These are phyloP conservation scores for Akanthomyces lecanii DNA, from an alignment of 2,329 filamentous ascomycete species.

Conservation along the genomic window DNA sequence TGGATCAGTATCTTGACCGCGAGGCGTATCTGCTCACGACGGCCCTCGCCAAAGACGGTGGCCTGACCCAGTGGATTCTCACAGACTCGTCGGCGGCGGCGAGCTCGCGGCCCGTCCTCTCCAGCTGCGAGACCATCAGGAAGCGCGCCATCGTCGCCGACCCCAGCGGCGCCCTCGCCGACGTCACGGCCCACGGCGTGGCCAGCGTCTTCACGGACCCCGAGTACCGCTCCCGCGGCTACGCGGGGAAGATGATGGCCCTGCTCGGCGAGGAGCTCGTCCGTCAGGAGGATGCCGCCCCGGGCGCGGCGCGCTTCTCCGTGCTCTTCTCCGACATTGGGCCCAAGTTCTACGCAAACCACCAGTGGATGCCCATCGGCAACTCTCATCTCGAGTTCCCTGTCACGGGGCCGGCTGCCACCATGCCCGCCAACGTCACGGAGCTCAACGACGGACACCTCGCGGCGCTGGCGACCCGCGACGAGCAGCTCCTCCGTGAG, in stretches of 20 bases:
- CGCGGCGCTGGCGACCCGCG: constrained; percentile 54
- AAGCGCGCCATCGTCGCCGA: constrained; percentile 51
- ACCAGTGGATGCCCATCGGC: constrained; percentile 72
- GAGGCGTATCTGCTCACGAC: constrained; percentile 55
- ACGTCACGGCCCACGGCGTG: constrained; percentile 67
- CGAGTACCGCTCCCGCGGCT: constrained; percentile 65
- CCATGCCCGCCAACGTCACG: constrained; percentile 29
- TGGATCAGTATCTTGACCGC: constrained; percentile 54
- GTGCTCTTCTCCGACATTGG: constrained; percentile 86
- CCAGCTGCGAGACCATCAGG: constrained; percentile 60
- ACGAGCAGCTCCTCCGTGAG: constrained; percentile 58
- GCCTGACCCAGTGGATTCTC: constrained; percentile 62
- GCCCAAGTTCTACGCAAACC: constrained; percentile 70
- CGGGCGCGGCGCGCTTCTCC: constrained; percentile 56
- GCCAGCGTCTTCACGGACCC: constrained; percentile 74
- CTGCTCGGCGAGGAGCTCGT: constrained; percentile 52
- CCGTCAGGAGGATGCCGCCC: constrained; percentile 23
- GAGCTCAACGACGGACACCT: constrained; percentile 57
- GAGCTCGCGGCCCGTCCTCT: constrained; percentile 50
- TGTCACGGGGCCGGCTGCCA: constrained; percentile 27
- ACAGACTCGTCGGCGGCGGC: constrained; percentile 41
- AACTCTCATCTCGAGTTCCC: constrained; percentile 68
- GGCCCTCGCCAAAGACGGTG: constrained; percentile 54
- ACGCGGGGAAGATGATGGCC: constrained; percentile 70
- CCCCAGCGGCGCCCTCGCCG: constrained; percentile 33